phyloP scores from a whole-genome alignment of 2,329 filamentous ascomycete species.

The Curvularia hawaiiensis region DNA sequence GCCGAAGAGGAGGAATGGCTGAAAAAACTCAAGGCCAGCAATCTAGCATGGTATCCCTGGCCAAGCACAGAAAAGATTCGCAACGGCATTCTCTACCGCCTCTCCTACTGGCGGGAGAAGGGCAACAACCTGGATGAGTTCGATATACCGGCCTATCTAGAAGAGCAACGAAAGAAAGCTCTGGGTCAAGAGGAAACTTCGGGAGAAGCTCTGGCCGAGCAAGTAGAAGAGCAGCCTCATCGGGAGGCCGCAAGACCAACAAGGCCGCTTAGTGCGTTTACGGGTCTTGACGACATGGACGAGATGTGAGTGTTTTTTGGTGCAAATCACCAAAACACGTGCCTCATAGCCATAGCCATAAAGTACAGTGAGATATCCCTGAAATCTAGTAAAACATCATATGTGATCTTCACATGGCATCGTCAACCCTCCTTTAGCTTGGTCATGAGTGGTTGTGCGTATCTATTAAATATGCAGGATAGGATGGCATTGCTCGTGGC shows the following conservation, averaged over 20 bases:
- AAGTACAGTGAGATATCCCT: background rate
- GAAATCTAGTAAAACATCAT: background rate
- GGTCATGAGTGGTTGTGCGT: background rate
- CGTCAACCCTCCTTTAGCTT: background rate
- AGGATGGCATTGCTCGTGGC: background rate
- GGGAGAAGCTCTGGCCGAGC: background rate
- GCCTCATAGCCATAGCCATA: background rate
- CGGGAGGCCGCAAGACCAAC: constrained; percentile 4
- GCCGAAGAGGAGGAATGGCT: constrained; percentile 43
- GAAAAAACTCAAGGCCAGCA: constrained; percentile 37
- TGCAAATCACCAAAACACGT: background rate
- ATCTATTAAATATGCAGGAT: background rate
- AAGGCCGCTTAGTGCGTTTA: constrained; percentile 10
- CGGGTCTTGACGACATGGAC: constrained; percentile 11
- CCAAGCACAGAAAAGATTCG: constrained; percentile 73
- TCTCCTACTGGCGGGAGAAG: constrained; percentile 31
- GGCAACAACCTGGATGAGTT: constrained; percentile 29
- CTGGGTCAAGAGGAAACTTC: background rate
- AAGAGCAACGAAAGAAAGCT: constrained; percentile 22
- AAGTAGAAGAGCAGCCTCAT: constrained; percentile 3
- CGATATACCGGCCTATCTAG: constrained; percentile 29
- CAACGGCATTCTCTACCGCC: constrained; percentile 63
- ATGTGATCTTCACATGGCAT: background rate
- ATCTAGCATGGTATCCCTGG: constrained; percentile 71
- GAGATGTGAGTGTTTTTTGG: background rate